phyloP scores from a whole-genome alignment of 495 filamentous ascomycete genomes.

The Cercophora sp. region DNA sequence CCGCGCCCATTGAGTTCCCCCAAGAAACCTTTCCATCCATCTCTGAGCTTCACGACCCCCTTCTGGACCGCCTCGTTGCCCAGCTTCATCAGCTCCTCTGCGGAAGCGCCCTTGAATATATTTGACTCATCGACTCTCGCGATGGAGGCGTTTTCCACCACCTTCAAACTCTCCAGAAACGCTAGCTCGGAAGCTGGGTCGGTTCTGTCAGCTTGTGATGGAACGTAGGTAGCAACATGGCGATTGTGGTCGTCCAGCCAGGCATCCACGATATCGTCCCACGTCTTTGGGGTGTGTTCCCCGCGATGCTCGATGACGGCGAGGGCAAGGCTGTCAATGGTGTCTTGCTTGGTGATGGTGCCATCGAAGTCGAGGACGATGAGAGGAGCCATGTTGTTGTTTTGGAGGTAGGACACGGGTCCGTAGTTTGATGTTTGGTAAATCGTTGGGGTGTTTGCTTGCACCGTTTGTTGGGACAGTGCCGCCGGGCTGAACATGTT shows the following conservation, averaged over 20 bases:
- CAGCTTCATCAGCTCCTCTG: conserved; percentile 18
- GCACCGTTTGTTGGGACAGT: no score
- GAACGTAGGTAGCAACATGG: conserved; percentile 29
- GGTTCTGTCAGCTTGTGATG: conserved; percentile 14
- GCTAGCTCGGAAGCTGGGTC: conserved; percentile 30
- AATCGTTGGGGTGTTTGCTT: no score
- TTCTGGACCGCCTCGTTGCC: conserved; percentile 25
- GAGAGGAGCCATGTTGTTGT: conserved; percentile 5
- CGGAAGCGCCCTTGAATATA: conserved; percentile 31
- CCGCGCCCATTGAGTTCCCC: neutral
- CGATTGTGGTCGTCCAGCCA: conserved; percentile 34
- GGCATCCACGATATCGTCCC: conserved; percentile 33
- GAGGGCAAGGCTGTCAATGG: conserved; percentile 23
- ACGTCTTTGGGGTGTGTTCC: conserved; percentile 8
- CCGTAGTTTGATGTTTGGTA: no score
- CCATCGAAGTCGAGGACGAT: conserved; percentile 49
- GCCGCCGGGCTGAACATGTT: no score
- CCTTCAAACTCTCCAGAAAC: conserved; percentile 33
- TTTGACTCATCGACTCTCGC: conserved; percentile 28
- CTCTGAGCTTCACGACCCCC: conserved; percentile 27
- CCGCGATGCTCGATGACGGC: conserved; percentile 5
- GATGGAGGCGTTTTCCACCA: conserved; percentile 33
- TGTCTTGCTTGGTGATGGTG: conserved; percentile 41
- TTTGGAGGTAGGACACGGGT: neutral
- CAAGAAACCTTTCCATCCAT: conserved; percentile 35